Percentiles rank a stretch among this genome's conserved stretches.
Conservation (phyloP, 495 filamentous ascomycete genomes). For the Choiromyces venosus region DNA sequence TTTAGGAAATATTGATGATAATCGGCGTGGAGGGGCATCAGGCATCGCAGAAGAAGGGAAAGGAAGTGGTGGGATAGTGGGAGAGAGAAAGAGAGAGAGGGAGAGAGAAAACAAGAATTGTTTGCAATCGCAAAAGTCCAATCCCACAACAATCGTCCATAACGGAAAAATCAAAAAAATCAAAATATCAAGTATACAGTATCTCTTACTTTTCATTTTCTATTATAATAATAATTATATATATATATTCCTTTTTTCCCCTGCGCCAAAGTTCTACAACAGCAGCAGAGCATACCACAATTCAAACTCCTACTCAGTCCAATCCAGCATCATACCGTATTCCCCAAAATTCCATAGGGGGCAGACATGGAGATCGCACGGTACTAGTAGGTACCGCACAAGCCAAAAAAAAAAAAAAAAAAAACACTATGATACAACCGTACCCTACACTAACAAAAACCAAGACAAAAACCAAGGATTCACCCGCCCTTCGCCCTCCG, state of each 20-base stretch:
- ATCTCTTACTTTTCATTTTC: neutral
- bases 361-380: no score
- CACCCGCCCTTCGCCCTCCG: neutral
- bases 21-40: neutral
- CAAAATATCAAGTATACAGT: neutral
- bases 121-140: neutral
- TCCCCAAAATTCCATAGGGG: no score
- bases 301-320: no score
- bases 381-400: no score
- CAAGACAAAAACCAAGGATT: neutral
- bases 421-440: no score
- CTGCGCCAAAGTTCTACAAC: no score
- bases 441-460: no score
- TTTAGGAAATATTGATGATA: neutral
- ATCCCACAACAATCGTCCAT: neutral
- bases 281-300: no score
- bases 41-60: neutral
- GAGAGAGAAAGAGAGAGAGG: neutral
- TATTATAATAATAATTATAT: no score
- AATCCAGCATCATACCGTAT: no score
- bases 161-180: neutral
- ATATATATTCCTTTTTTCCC: no score
- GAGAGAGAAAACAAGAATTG: constrained; percentile 1
- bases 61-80: neutral
- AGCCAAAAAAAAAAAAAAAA: no score